Evolutionary conservation across 2,329 filamentous ascomycete species (phyloP).

Genomic region (Xenoacremonium recifei): DNA sequence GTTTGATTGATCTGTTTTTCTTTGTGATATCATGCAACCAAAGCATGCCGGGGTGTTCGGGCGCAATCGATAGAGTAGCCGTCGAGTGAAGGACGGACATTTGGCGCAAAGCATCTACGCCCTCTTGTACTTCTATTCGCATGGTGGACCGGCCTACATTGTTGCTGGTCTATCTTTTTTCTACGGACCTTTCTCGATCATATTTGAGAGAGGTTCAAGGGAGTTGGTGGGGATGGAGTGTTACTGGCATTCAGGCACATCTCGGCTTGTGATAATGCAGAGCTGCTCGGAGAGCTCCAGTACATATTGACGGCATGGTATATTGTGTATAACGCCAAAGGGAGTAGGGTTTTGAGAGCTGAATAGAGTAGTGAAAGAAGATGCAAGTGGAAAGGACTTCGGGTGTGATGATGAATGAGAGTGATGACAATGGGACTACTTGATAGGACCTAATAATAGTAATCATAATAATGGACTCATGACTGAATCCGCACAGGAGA

Average conservation of each 20-base stretch:
- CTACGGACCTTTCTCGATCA: too few relatives aligned
- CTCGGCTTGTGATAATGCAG: too few relatives aligned
- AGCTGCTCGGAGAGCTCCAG: too few relatives aligned
- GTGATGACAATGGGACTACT: background rate
- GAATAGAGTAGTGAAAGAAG: background rate
- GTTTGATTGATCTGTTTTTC: constrained; percentile 20
- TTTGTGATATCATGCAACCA: constrained; percentile 12
- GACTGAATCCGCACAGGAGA: background rate
- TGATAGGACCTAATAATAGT: background rate
- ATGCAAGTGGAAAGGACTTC: background rate
- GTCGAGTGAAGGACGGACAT: constrained; percentile 19
- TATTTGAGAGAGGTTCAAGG: background rate
- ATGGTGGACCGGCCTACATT: too few relatives aligned
- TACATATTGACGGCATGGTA: too few relatives aligned
- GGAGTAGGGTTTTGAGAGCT: background rate
- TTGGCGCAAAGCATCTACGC: constrained; percentile 18
- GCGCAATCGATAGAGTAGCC: constrained; percentile 22
- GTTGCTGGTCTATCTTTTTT: too few relatives aligned
- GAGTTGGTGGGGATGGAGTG: background rate
- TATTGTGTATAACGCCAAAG: too few relatives aligned
- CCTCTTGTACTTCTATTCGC: constrained; percentile 13
- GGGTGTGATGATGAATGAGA: background rate
- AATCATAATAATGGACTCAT: background rate
- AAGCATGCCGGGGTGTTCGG: constrained; percentile 17
- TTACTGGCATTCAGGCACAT: too few relatives aligned